Base-by-base conservation (phyloP, 2,329 filamentous ascomycete genomes). In the Alternaria gansuensis region DNA sequence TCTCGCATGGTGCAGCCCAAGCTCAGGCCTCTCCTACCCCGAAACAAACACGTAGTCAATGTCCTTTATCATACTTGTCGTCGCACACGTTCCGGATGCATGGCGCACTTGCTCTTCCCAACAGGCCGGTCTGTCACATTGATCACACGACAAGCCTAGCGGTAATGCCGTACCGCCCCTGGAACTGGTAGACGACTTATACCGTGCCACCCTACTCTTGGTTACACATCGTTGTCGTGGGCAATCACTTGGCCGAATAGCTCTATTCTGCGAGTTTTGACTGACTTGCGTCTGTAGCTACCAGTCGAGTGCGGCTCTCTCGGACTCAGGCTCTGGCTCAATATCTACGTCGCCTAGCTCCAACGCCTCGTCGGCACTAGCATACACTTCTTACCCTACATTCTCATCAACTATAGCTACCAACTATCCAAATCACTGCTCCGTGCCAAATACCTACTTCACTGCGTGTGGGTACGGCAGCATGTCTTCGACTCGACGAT, bases 301-400 rank as follows among this genome's bases (percentile, higher is more conserved):
- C 74, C 79, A 82, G 62, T 69, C 80, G 63, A 78, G 78, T 60
- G 75, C 81, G 70, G 79, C 81, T 66, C 80, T 85, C 67, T 81
- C 85, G 59, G 84, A 87, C 76, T 84, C 84, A 60, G 83, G 82
- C 56, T 83, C 81, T 56, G 84, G 83, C 70, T 85, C 82, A 64
- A 81, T 80, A 68, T 83, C 82, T 64, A 81, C 81, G 67, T 83
- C 81, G 68, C 81, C 82, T 59, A 81, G 80, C 66, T 84, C 83
- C 64, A 81, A 80, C 69, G 77, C 80, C 58, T 83, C 82, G 29
- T 81, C 81, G 46, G 77, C 71, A 28, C 57, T 81, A 65, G 76
- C 79, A 63, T 83, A 77, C 68, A 72, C 79, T 21, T 72, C 79
- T 14, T 83, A 77, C 67, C 70, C 79, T 39, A 71, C 63, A 60